Conservation (phyloP, 805 yeast species). For the Maudiozyma saulgeensis region DNA sequence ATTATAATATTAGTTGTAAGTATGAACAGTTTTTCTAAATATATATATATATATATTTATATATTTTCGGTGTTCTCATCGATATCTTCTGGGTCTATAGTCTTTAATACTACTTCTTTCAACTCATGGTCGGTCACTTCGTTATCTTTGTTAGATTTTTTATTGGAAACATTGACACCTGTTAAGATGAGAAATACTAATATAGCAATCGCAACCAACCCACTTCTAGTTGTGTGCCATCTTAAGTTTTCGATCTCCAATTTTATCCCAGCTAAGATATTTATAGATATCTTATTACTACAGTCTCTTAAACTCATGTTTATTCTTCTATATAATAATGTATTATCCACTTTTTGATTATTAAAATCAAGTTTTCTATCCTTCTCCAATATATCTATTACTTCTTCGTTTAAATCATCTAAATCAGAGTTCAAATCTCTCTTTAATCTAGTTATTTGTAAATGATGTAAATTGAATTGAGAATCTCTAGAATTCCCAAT, state of each 20-base stretch:
- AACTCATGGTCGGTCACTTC: background rate
- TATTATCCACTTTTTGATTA: constrained; percentile 79
- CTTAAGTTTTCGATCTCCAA: constrained; percentile 81
- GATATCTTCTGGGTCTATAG: background rate
- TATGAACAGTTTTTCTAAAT: too few relatives aligned
- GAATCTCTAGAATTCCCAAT: constrained; percentile 61
- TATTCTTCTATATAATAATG: constrained; percentile 58
- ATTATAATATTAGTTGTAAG: background rate
- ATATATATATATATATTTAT: background rate
- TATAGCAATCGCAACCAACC: constrained; percentile 63
- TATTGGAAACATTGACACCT: constrained; percentile 36
- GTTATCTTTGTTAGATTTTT: constrained; percentile 6
- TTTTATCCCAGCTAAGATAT: constrained; percentile 69
- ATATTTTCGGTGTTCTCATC: background rate
- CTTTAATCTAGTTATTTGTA: constrained; percentile 58
- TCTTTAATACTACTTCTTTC: background rate
- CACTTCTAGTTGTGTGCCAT: constrained; percentile 90
- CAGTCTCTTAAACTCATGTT: constrained; percentile 70
- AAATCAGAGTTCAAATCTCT: constrained; percentile 62
- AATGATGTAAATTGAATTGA: constrained; percentile 57
- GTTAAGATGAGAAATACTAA: constrained; percentile 55
- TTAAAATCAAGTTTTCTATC: constrained; percentile 76
- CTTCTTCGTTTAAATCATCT: constrained; percentile 62
- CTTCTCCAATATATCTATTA: constrained; percentile 51
- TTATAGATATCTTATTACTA: constrained; percentile 74